Evolutionary conservation across 495 filamentous ascomycete genomes (phyloP).

Genomic region (Penicillium flavigenum): DNA sequence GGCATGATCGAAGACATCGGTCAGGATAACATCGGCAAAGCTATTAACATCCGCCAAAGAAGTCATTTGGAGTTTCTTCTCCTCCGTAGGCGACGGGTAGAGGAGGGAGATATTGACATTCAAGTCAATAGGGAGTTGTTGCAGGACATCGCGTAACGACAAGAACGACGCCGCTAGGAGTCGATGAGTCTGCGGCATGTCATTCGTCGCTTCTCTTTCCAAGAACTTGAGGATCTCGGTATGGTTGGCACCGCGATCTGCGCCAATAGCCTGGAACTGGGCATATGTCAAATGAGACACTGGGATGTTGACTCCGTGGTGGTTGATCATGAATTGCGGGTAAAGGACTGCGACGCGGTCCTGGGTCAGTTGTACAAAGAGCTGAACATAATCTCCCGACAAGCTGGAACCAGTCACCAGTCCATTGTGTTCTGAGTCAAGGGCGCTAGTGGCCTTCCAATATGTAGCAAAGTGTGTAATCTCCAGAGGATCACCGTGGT

Average conservation of each 20-base stretch:
- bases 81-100: conserved; percentile 73
- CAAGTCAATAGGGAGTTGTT: conserved; percentile 68
- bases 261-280: conserved; percentile 70
- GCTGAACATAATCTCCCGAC: conserved; percentile 85
- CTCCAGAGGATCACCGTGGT: conserved; percentile 88
- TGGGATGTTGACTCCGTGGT: conserved; percentile 77
- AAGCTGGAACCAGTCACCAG: conserved; percentile 94
- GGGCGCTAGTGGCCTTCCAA: conserved; percentile 95
- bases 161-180: conserved; percentile 71
- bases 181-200: conserved; percentile 65
- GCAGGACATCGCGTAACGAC: conserved; percentile 71
- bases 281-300: conserved; percentile 70
- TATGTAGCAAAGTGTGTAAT: conserved; percentile 98
- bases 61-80: conserved; percentile 61
- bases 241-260: conserved; percentile 43
- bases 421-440: conserved; percentile 76
- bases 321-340: conserved; percentile 74
- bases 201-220: conserved; percentile 44
- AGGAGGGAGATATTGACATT: conserved; percentile 85
- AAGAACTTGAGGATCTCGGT: conserved; percentile 47
- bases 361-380: conserved; percentile 86
- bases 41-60: conserved; percentile 80
- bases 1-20: conserved; percentile 88
- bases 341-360: conserved; percentile 86
- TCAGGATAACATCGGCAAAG: conserved; percentile 79